These are phyloP conservation scores for Mycena albidolilacea DNA, from an alignment of 768 basidiomycete genomes.

Conservation along the genomic window DNA sequence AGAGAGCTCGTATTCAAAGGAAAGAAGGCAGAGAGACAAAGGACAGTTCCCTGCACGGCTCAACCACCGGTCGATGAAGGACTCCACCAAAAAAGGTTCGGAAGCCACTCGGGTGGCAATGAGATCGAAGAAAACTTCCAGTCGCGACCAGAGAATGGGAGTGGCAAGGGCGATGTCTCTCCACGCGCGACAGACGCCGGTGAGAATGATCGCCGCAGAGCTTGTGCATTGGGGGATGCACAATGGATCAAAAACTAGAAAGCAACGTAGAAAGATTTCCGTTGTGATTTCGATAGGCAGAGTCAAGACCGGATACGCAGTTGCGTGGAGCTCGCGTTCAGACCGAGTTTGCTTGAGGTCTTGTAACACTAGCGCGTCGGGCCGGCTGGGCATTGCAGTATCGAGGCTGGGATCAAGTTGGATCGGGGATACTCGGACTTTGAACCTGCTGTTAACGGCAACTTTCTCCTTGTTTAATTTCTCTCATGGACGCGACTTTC, in stretches of 20 bases:
- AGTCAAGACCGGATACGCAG: conserved; percentile 3
- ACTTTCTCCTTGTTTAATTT: too few relatives aligned
- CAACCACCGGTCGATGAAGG: conserved; percentile 7
- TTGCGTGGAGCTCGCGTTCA: conserved; percentile 1
- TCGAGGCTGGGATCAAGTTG: too few relatives aligned
- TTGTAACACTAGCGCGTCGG: too few relatives aligned
- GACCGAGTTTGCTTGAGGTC: neutral
- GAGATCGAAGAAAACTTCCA: neutral
- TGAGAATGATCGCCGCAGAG: neutral
- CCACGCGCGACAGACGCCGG: conserved; percentile 4
- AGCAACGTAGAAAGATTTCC: conserved; percentile 16
- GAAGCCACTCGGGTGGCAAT: neutral
- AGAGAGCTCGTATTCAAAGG: neutral
- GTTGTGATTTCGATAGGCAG: conserved; percentile 18
- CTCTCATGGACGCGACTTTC: neutral
- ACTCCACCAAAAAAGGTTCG: neutral
- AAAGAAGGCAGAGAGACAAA: neutral
- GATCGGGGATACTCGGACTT: too few relatives aligned
- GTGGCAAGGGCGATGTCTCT: conserved; percentile 2
- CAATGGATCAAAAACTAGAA: neutral
- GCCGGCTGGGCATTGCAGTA: too few relatives aligned
- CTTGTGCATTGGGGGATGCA: neutral
- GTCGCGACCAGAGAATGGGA: conserved; percentile 3
- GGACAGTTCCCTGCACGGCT: neutral
- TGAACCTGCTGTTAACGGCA: too few relatives aligned